A percentile compares a stretch with the other conserved stretches of the same genome.
These are phyloP conservation scores for Hypoxylon fragiforme DNA, from an alignment of 495 filamentous ascomycete genomes.

Conservation along the genomic window DNA sequence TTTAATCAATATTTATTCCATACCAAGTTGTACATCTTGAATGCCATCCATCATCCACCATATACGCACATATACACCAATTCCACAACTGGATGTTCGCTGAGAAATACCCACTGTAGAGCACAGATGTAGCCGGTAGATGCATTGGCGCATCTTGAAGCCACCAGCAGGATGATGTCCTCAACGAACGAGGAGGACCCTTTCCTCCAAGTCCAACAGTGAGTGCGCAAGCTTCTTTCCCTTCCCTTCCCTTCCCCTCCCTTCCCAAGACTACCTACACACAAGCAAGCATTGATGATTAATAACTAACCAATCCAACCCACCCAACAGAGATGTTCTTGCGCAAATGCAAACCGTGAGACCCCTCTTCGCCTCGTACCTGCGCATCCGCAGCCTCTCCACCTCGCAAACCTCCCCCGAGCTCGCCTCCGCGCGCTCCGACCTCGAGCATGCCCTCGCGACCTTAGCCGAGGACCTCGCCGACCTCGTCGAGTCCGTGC, in stretches of 20 bases:
- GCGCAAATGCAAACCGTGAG: constrained; percentile 76
- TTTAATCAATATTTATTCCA: too few relatives aligned
- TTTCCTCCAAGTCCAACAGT: constrained; percentile 93
- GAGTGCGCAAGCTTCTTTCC: constrained; percentile 33
- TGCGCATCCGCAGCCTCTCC: constrained; percentile 88
- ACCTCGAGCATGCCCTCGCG: constrained; percentile 76
- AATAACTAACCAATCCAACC: too few relatives aligned
- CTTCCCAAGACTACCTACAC: too few relatives aligned
- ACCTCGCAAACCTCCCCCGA: constrained; percentile 67
- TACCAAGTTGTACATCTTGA: too few relatives aligned
- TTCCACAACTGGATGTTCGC: too few relatives aligned
- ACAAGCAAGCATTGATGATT: too few relatives aligned
- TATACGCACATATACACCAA: too few relatives aligned
- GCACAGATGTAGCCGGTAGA: constrained; percentile 36
- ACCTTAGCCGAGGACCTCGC: constrained; percentile 83
- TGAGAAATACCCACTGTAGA: not conserved
- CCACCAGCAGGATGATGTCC: constrained; percentile 67
- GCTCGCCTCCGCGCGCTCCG: constrained; percentile 76
- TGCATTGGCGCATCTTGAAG: constrained; percentile 34
- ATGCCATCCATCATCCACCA: too few relatives aligned
- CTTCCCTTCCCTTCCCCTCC: too few relatives aligned
- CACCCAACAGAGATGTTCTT: constrained; percentile 93
- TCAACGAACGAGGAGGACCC: constrained; percentile 78
- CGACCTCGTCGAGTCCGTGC: constrained; percentile 86
- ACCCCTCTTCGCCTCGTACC: constrained; percentile 89